Base-by-base conservation (phyloP, 2,329 filamentous ascomycete species). In the Phialocephala subalpina region DNA sequence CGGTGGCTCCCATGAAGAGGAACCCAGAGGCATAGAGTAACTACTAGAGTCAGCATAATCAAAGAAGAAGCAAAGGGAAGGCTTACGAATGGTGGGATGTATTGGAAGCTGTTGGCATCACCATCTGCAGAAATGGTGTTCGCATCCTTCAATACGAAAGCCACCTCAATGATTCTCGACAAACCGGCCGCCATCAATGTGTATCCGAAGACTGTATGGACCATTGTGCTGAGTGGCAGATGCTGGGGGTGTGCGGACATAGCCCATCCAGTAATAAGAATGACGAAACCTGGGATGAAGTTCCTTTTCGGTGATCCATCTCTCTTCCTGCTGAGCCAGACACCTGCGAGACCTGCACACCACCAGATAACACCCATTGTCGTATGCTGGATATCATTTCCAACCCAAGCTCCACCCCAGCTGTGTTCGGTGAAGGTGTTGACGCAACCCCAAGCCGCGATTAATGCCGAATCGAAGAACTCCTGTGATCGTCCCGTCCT, bases 311-410 rank as follows among this genome's bases (percentile, higher is more conserved):
- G 94, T 49, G 88, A 85, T 60, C 96, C 95, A 69, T 95, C 89
- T 64, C 93, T 88, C 76, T 90, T 93, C 69, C 88, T 87, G 77
- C 93, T 97, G 45, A 99, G 84, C 96, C 95, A 99, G 60, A 99
- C 86, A 49, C 96, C 96, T 12, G 95, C 86, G 35, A 99, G 82
- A 27, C 96, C 96, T 8, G 96, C 95, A 73, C 90, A 92, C 95
- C 95, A 99, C 96, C 96, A 99, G 60, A 99, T 89, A 68, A 99
- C 88, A n/a, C 96, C 96, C 95, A 99, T 98, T n/a, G 92, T 93
- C 0, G 96, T 99, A 79, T 99, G 96, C 78, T 99, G 95, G 81
- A 97, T 88, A 78, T 99, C 96, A 76, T 97, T 98, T 79, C 87
- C 89, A 60, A 92, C 93, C 96, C 96, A 99, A 0, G 87, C 86